Evolutionary conservation across 371 early-diverging fungal genomes (phyloP), one percentile per base, ranked within the genome.

Genomic region (Entomophthora muscae): DNA sequence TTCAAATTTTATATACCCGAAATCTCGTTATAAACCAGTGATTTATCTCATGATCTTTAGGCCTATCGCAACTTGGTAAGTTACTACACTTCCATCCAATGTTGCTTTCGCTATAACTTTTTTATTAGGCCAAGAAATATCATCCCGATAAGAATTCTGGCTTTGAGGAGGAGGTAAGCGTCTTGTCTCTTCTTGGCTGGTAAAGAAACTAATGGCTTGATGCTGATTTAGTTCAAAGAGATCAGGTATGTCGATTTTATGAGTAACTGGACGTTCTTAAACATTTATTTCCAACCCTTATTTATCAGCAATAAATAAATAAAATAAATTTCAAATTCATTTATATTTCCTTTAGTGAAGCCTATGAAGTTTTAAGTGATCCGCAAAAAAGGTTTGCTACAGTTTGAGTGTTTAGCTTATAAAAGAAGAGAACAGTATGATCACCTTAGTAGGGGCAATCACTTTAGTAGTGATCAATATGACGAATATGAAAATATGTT

Each of bases 361-460:
- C 87, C 10, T 88, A 84, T 72, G 83, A 83, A 57, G 69, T 84
- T 56, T 78, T 88, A 12, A 78, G 78, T 32, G 83, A 85, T 69
- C 60, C 72, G 12, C 75, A 88, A 61, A 86, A 84, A 72, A 70
- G 83, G 65, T 73, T 73, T 28, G 66, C 73, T 63, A 83, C 17
- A 10, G 17, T 42, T 82, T 66, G 74, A 74, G 63, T 67, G 68
- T 55, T 57, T 2, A 13, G 21, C 32, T 29, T 27, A 64, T 27
- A 57, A 53, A n/a, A 22, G 28, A 52, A 24, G 52, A 33, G 51
- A 21, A 52, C 32, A 63, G 61, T 58, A 42, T 53, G 90, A 91
- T 71, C 90, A 90, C 70, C 79, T 95, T 63, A 83, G 83, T 63
- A 90, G 90, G 68, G 98, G 98, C 23, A 97, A 95, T 75, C 92